Evolutionary conservation across 768 basidiomycete species (phyloP).

Genomic region (Tubosaeta sp.): DNA sequence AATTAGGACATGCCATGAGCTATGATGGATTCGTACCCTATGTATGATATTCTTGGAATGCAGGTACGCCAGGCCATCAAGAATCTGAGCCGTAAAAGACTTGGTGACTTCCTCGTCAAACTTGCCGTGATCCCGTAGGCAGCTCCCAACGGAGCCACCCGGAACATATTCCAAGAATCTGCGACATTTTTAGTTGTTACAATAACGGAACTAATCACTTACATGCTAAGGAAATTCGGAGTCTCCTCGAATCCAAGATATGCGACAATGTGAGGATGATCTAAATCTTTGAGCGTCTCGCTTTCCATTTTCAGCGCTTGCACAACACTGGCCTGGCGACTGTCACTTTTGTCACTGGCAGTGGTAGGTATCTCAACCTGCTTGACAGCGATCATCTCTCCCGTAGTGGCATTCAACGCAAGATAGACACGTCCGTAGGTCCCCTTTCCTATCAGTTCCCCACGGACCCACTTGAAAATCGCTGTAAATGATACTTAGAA

Average conservation of each 20-base stretch:
- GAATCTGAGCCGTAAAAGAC: slow-evolving; percentile 89
- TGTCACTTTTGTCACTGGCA: slow-evolving; percentile 86
- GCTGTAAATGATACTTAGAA: slow-evolving; percentile 40
- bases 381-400: slow-evolving; percentile 99
- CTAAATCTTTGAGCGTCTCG: slow-evolving; percentile 92
- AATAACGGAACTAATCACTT: slow-evolving; percentile 31
- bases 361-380: slow-evolving; percentile 96
- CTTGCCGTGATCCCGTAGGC: slow-evolving; percentile 86
- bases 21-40: slow-evolving; percentile 46
- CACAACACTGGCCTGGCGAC: slow-evolving; percentile 78
- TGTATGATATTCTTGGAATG: slow-evolving; percentile 92
- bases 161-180: slow-evolving; percentile 99
- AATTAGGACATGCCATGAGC: slow-evolving; percentile 6
- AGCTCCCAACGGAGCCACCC: slow-evolving; percentile 90
- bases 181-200: slow-evolving; percentile 10
- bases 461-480: slow-evolving; percentile 98
- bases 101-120: slow-evolving; percentile 91
- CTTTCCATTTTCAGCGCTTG: slow-evolving; percentile 93
- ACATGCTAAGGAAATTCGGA: slow-evolving; percentile 87
- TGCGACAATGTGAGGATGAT: slow-evolving; percentile 96
- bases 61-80: slow-evolving; percentile 88
- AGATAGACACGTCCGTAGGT: slow-evolving; percentile 97
- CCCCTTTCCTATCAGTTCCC: slow-evolving; percentile 95
- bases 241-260: slow-evolving; percentile 96
- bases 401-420: slow-evolving; percentile 91